These are phyloP conservation scores for Pyricularia pennisetigena DNA, from an alignment of 2,329 filamentous ascomycete species.

Conservation along the genomic window DNA sequence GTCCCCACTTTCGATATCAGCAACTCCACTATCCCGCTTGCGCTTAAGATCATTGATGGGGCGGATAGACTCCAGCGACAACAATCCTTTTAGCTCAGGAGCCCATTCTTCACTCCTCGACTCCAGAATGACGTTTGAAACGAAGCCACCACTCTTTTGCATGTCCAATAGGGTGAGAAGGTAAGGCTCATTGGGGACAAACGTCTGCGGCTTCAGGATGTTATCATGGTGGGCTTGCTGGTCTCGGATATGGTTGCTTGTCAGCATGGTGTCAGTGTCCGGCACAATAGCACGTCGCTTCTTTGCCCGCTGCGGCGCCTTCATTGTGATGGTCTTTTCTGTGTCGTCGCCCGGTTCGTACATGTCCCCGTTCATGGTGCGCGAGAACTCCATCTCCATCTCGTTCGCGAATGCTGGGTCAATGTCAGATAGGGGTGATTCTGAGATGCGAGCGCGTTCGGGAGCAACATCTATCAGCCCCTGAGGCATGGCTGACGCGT, in stretches of 20 bases:
- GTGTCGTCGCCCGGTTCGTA: conserved; percentile 52
- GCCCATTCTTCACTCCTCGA: conserved; percentile 75
- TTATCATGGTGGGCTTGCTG: conserved; percentile 79
- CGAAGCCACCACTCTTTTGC: conserved; percentile 84
- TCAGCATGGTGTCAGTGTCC: conserved; percentile 73
- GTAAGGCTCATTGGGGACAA: conserved; percentile 79
- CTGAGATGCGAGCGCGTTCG: conserved; percentile 52
- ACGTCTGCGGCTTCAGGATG: conserved; percentile 74
- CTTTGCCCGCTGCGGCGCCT: conserved; percentile 60
- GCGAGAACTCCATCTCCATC: conserved; percentile 47
- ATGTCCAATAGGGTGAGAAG: conserved; percentile 82
- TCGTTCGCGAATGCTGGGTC: conserved; percentile 52
- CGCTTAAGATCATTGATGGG: conserved; percentile 77
- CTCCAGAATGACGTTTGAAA: conserved; percentile 76
- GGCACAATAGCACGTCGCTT: conserved; percentile 73
- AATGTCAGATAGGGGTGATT: conserved; percentile 61
- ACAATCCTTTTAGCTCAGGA: conserved; percentile 81
- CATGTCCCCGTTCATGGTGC: conserved; percentile 42
- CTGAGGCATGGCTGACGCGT: conserved; percentile 47
- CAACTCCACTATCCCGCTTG: conserved; percentile 83
- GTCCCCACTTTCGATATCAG: conserved; percentile 63
- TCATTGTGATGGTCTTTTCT: conserved; percentile 49
- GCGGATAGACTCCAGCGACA: conserved; percentile 73
- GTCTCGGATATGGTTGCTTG: conserved; percentile 68
- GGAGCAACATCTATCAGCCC: conserved; percentile 28